Percentiles rank a stretch among this genome's conserved stretches.
phyloP scores from a whole-genome alignment of 768 basidiomycete species.

The Boletellus sp. region DNA sequence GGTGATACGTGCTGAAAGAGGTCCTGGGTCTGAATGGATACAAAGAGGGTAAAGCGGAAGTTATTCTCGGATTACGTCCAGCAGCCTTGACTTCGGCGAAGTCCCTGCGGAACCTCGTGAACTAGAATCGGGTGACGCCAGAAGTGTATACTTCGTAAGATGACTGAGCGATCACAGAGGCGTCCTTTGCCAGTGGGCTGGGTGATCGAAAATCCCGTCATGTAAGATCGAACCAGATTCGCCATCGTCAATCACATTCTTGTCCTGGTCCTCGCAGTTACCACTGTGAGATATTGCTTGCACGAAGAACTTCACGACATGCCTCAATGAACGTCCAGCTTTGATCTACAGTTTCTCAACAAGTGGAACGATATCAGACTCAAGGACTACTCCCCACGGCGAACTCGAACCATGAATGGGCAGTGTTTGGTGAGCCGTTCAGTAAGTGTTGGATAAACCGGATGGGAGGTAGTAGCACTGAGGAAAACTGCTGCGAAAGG shows the following conservation, averaged over 20 bases:
- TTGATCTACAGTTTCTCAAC: neutral
- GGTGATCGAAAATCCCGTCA: neutral
- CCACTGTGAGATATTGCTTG: neutral
- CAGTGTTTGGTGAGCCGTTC: no score
- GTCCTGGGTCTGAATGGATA: slow-evolving; percentile 53
- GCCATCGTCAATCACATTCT: neutral
- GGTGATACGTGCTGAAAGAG: slow-evolving; percentile 54
- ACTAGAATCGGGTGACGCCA: neutral
- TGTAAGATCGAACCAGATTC: neutral
- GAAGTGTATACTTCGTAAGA: neutral
- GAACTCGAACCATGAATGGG: no score
- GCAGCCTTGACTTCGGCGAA: neutral
- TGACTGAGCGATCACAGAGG: neutral
- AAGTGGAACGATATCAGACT: neutral
- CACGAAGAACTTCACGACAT: neutral
- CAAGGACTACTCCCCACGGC: neutral
- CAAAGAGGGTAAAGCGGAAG: slow-evolving; percentile 47
- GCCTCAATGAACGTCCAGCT: neutral
- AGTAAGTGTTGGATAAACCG: no score
- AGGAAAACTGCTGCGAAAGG: no score
- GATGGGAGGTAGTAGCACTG: no score
- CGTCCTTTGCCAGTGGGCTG: neutral
- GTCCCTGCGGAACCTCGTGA: neutral
- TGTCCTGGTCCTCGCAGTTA: neutral
- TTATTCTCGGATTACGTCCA: neutral